Evolutionary conservation across 2,329 filamentous ascomycete species (phyloP), one percentile per base, ranked within the genome.

Genomic region (Monosporascus sp.): DNA sequence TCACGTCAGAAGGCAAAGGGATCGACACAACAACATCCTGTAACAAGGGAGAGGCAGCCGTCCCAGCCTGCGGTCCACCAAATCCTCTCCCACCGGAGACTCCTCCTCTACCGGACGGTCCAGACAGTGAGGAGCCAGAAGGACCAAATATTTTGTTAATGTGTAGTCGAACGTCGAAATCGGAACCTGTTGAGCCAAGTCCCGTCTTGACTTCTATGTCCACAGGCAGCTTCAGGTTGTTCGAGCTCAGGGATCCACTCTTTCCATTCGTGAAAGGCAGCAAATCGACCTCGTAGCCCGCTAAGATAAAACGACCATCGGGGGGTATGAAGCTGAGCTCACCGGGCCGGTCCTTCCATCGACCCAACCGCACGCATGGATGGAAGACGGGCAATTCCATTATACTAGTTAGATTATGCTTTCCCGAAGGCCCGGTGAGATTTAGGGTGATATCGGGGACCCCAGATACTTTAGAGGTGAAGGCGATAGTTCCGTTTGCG

Each of bases 311-410:
- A 44, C 91, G 84, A 35, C 94, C 94, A 68, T 99, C 94, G 0
- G 94, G 94, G 2, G 94, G 94, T 14, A 99, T 84, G 65, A 99
- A 99, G 66, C 90, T 96, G n/a, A 99, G 77, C 59, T 96, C 89
- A 3, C 94, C 94, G 0, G 92, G 91, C 52, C 84, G 82, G 63
- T 96, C 90, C 62, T 87, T 87, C 94, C 94, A 99, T 58, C 86
- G 81, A n/a, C 87, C 88, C 3, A 99, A 76, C 18, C 94, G 81
- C 8, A 99, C 94, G 64, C 94, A 97, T 0, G 94, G 94, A 68
- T 99, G 94, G 63, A 99, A 99, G 0, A 97, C 91, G 1, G 93
- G 94, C 2, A 96, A 76, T 59, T 95, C 87, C 69, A 99, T 84
- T 37, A 92, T 81, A 58, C 81, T 84, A 17, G 77, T 80, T 48